Conservation (phyloP, 2,329 filamentous ascomycete species). For the Fusarium vanettenii region DNA sequence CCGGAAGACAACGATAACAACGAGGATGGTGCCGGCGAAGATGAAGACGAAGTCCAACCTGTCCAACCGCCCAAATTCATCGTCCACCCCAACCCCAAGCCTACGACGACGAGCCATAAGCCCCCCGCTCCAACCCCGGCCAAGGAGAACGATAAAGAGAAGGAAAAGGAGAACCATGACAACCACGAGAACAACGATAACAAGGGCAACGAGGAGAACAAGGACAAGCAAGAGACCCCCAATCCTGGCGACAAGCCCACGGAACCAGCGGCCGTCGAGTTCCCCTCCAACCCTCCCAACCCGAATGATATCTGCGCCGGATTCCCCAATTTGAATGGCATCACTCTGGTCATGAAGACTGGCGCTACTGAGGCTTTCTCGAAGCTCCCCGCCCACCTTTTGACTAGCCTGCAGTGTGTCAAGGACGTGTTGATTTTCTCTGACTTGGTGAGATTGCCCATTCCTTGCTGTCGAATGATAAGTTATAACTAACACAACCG, state of each 20-base stretch:
- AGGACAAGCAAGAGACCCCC: not conserved
- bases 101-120: not conserved
- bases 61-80: not conserved
- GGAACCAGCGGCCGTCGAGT: constrained; percentile 9
- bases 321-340: constrained; percentile 56
- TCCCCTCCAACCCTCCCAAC: constrained; percentile 25
- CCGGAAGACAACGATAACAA: not conserved
- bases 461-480: not conserved
- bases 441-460: constrained; percentile 54
- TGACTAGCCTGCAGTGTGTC: constrained; percentile 66
- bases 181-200: not conserved
- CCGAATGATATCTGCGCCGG: constrained; percentile 48
- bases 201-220: not conserved
- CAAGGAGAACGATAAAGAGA: not conserved
- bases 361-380: constrained; percentile 67
- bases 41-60: constrained; percentile 8
- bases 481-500: constrained; percentile 13
- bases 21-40: not conserved
- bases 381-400: constrained; percentile 65
- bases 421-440: constrained; percentile 68
- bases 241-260: not conserved
- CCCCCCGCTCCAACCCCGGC: not conserved
- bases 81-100: not conserved
- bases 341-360: constrained; percentile 68
- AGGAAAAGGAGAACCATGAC: constrained; percentile 7